A percentile compares a stretch with the other conserved stretches of the same genome.
These are phyloP conservation scores for Phialocephala subalpina DNA, from an alignment of 2,329 filamentous ascomycete genomes.

Conservation along the genomic window DNA sequence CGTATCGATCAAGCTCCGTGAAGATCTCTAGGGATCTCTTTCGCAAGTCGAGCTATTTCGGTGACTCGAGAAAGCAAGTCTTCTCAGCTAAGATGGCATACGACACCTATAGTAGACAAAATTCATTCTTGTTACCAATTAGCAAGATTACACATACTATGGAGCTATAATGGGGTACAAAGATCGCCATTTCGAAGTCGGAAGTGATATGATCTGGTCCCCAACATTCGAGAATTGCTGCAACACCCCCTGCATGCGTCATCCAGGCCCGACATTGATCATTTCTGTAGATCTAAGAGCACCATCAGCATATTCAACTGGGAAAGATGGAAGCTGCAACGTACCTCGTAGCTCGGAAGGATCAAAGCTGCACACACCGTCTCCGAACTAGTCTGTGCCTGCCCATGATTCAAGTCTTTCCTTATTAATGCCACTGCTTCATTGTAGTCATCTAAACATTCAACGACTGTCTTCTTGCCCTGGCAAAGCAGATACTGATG, in stretches of 20 bases:
- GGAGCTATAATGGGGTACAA: slow-evolving; percentile 1
- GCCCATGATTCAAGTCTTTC: neutral
- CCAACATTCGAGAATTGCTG: slow-evolving; percentile 5
- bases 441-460: neutral
- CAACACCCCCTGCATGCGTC: slow-evolving; percentile 8
- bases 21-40: neutral
- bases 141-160: neutral
- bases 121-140: neutral
- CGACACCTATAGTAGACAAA: neutral
- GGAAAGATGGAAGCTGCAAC: no score
- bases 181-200: slow-evolving; percentile 10
- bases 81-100: neutral
- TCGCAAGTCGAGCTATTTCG: neutral
- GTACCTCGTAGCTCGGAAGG: slow-evolving; percentile 6
- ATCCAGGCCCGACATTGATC: slow-evolving; percentile 1
- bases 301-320: neutral
- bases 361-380: slow-evolving; percentile 8
- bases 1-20: neutral
- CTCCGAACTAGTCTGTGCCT: neutral
- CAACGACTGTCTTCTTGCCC: neutral
- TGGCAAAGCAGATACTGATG: neutral
- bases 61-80: neutral
- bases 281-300: neutral
- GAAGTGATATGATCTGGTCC: slow-evolving; percentile 3
- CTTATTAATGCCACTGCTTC: neutral